Conservation (phyloP, 768 basidiomycete genomes). For the Kwoniella bestiolae region DNA sequence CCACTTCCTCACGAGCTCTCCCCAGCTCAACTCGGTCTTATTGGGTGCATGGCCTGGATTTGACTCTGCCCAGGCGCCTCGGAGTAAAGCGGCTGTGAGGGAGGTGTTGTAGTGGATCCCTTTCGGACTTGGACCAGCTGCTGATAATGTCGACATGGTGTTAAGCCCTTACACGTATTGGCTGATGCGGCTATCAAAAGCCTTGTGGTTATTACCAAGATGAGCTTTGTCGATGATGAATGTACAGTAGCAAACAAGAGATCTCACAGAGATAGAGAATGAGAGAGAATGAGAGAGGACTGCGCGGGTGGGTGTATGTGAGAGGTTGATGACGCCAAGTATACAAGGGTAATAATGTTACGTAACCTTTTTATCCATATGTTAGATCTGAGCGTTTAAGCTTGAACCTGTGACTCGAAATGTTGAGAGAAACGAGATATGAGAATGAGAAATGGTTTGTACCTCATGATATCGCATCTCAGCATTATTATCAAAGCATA, state of each 20-base stretch:
- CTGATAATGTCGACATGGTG: background rate
- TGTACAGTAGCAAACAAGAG: too few relatives aligned
- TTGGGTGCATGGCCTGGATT: constrained; percentile 45
- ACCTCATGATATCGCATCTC: too few relatives aligned
- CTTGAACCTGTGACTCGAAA: too few relatives aligned
- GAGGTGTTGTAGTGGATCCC: constrained; percentile 47
- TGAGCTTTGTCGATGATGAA: too few relatives aligned
- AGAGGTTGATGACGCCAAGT: background rate
- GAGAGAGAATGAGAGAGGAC: background rate
- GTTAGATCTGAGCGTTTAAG: too few relatives aligned
- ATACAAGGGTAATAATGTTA: too few relatives aligned
- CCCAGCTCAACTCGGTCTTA: constrained; percentile 51
- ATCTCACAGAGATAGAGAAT: background rate
- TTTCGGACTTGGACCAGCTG: constrained; percentile 35
- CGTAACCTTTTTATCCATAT: too few relatives aligned
- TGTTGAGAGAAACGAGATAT: too few relatives aligned
- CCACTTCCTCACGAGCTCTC: constrained; percentile 55
- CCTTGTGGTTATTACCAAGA: too few relatives aligned
- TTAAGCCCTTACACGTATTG: background rate
- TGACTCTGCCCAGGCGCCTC: constrained; percentile 51
- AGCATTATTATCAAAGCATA: too few relatives aligned
- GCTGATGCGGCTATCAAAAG: too few relatives aligned
- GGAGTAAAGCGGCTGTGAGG: constrained; percentile 45
- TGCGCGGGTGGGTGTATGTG: background rate
- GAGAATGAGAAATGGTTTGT: too few relatives aligned